Evolutionary conservation across 768 basidiomycete species (phyloP), one percentile per base, ranked within the genome.

Genomic region (Sporobolomyces phaffii): DNA sequence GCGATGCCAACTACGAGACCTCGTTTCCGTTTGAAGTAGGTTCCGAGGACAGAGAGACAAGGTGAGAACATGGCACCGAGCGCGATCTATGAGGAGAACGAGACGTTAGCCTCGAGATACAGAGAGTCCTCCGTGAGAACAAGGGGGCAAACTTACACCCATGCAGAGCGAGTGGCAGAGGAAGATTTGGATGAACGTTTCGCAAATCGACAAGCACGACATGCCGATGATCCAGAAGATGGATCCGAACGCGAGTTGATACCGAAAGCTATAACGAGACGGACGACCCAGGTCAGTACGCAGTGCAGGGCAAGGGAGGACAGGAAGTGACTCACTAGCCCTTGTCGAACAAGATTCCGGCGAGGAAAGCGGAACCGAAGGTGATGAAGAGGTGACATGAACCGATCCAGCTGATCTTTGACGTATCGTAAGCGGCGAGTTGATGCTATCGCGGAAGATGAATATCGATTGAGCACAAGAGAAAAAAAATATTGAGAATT

Each of bases 1-100:
- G 77, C 80, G 56, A 81, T 65, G 51, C 82, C 77, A 75, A 83
- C 80, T 10, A 77, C 80, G 22, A 83, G 70, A 14, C 79, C 77
- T 6, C 82, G 76, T 28, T 76, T 75, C 28, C 75, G 75, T 31
- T 75, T 60, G 40, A 83, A 84, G 74, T 83, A 80, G 49, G 82
- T 81, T 15, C 81, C 79, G 20, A 82, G 65, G 31, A 83, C 77
- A 6, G 80, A 80, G 10, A 83, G 70, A 3, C 80, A 76, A 4
- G 85, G 86, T 34, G 83, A 78, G 67, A 82, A 84, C 44, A 81
- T 78, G 54, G 82, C 68, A 5, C 84, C 85, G 43, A 81, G 78
- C 4, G 82, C 83, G 31, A 85, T 78, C 17, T 85, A 38, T 20
- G 31, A 18, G 18, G n/a, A 22, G 9, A 1, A 34, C 9, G 3